Evolutionary conservation across 2,329 filamentous ascomycete species (phyloP).

Genomic region (Fusarium sp.): DNA sequence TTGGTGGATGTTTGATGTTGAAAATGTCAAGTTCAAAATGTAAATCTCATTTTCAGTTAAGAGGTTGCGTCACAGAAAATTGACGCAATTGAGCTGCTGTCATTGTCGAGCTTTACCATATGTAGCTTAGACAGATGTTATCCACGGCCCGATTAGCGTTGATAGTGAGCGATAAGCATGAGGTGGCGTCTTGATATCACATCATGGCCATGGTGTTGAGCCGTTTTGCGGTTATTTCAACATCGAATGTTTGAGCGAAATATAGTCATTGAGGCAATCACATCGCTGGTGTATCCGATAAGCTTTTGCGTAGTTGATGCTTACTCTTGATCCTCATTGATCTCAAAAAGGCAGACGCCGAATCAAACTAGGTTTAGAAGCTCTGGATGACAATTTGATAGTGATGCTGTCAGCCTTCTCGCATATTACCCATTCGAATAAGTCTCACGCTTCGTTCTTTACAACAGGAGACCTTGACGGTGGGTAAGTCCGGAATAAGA

Average conservation of each 20-base stretch:
- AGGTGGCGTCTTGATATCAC: conserved; percentile 1
- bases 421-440: fast-evolving
- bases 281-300: fast-evolving
- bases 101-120: neutral
- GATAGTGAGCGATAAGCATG: conserved; percentile 7
- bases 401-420: fast-evolving
- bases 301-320: neutral
- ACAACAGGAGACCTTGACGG: fast-evolving
- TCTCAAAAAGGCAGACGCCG: too few relatives aligned
- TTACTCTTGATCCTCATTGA: neutral
- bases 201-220: neutral
- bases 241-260: neutral
- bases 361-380: neutral
- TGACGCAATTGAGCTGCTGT: conserved; percentile 27
- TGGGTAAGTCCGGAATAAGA: neutral
- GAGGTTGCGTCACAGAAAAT: conserved; percentile 28
- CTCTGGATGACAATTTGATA: fast-evolving
- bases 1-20: neutral
- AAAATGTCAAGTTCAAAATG: neutral
- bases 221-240: neutral
- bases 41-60: neutral
- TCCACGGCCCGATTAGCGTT: conserved; percentile 15
- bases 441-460: neutral
- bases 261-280: fast-evolving
- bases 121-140: neutral